Conservation (phyloP, 2,329 filamentous ascomycete genomes). For the Cladosporium sp. region DNA sequence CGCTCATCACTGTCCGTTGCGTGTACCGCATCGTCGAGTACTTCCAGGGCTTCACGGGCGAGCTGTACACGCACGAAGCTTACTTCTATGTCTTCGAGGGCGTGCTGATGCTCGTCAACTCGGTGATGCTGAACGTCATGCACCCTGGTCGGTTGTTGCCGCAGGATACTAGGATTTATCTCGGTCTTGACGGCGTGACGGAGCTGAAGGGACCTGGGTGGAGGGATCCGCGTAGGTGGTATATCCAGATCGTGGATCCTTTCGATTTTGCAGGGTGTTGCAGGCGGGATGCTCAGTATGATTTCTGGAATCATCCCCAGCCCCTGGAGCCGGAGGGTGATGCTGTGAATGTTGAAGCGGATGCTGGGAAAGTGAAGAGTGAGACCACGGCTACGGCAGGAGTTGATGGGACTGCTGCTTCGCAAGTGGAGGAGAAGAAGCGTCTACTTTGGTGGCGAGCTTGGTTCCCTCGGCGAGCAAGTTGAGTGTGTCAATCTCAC, state of each 20-base stretch:
- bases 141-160: conserved; percentile 51
- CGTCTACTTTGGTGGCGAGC: neutral
- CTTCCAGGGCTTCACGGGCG: conserved; percentile 27
- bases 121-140: conserved; percentile 46
- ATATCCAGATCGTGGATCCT: conserved; percentile 23
- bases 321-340: neutral
- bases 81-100: conserved; percentile 54
- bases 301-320: conserved; percentile 10
- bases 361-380: neutral
- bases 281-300: conserved; percentile 2
- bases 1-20: conserved; percentile 46
- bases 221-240: conserved; percentile 24
- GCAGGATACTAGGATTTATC: conserved; percentile 46
- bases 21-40: conserved; percentile 53
- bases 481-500: too few relatives aligned
- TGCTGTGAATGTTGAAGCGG: neutral
- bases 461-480: too few relatives aligned
- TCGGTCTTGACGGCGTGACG: conserved; percentile 48
- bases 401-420: neutral
- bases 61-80: conserved; percentile 40
- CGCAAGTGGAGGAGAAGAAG: neutral
- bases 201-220: conserved; percentile 36
- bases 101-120: conserved; percentile 50
- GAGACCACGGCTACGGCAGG: neutral
- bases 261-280: conserved; percentile 24